These are phyloP conservation scores for Backusella morwellensis DNA, from an alignment of 192 early-diverging fungal genomes.

Conservation along the genomic window DNA sequence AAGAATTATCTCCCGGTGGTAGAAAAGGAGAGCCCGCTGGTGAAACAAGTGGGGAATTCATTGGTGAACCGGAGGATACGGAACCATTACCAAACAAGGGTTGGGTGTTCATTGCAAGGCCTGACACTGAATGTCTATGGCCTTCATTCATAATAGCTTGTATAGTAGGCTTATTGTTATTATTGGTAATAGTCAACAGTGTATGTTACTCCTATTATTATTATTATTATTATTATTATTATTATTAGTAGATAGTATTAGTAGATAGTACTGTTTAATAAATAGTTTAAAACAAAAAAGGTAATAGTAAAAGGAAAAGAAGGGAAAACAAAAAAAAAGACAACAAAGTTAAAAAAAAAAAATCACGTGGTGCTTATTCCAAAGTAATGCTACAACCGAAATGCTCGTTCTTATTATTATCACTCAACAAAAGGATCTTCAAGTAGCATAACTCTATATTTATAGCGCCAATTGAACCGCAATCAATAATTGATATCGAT, in stretches of 20 bases:
- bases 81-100: neutral
- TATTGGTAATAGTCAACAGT: neutral
- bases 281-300: too few relatives aligned
- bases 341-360: too few relatives aligned
- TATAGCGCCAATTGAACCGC: neutral
- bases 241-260: too few relatives aligned
- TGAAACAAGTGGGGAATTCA: conserved; percentile 20
- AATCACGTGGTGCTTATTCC: neutral
- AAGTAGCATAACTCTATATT: neutral
- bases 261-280: too few relatives aligned
- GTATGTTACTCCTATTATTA: too few relatives aligned
- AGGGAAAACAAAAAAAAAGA: too few relatives aligned
- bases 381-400: neutral
- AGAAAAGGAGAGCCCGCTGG: neutral
- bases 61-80: conserved; percentile 18
- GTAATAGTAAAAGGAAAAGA: too few relatives aligned
- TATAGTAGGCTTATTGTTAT: neutral
- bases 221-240: too few relatives aligned
- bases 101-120: conserved; percentile 8
- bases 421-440: neutral
- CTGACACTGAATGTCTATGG: neutral
- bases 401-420: too few relatives aligned
- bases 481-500: neutral
- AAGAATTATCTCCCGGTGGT: conserved; percentile 13
- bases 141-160: neutral